Base-by-base conservation (phyloP, 176 grass and related monocot species). In the Tillandsia leiboldiana region DNA sequence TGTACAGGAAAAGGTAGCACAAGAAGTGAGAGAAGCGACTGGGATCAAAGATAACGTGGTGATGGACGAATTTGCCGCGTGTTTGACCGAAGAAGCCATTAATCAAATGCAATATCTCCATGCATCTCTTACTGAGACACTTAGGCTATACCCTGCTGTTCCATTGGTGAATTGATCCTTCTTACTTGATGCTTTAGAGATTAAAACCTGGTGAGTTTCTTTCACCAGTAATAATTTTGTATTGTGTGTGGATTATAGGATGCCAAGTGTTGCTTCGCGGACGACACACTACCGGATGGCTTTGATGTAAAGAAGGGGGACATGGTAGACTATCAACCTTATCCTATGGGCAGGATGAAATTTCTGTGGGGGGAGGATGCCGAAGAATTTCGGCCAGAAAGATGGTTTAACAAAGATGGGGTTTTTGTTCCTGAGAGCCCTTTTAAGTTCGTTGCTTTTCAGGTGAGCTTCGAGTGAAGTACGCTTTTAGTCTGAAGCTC, bases 371-470 rank as follows among this genome's bases (percentile, higher is more conserved):
- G 91, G 1, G 63, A 72, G 14, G 84, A 96, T 63, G 91, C 91
- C 1, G 87, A 83, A 17, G 76, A 82, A 72, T 96, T 96, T 70
- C 51, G 79, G 72, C 91, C 91, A 53, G 91, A 87, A 78, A 75
- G 91, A 80, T 96, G 91, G 91, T 73, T 96, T 61, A 67, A 90
- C 71, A 42, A 42, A 17, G 63, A 42, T 53, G 82, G 87, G 6
- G 51, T 76, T 0, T 96, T 90, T 53, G 79, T 87, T 27, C 76
- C 84, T 4, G 84, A 87, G 78, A 96, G 79, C 63, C 73, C 84
- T 48, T 90, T 85, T 70, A 90, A 90, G 63, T 96, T 96, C 66
- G 65, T 87, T 49, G 87, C 91, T 42, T 96, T 96, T 49, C 91
- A 96, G 87, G 91, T 96, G 11, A 73, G 13, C 27, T 29, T 17